Percentiles rank a stretch among this genome's conserved stretches.
Conservation (phyloP, 768 basidiomycete genomes). For the Kwoniella pini region DNA sequence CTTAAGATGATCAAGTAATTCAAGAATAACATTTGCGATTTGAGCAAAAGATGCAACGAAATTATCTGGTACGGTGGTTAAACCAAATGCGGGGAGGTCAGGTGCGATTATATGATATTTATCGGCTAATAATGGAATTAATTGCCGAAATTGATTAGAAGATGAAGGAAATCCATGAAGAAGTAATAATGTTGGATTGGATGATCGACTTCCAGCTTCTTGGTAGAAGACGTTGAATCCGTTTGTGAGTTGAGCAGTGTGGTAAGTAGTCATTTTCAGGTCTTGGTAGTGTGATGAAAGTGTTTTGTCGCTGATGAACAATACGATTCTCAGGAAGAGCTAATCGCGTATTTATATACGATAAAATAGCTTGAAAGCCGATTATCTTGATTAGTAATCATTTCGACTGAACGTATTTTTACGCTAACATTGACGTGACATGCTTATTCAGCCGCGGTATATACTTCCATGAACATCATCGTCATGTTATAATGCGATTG, state of each 20-base stretch:
- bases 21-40: conserved; percentile 56
- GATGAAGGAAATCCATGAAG: conserved; percentile 62
- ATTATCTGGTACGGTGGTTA: conserved; percentile 57
- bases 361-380: background rate
- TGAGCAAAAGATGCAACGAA: conserved; percentile 58
- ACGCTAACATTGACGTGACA: background rate
- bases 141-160: conserved; percentile 60
- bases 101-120: conserved; percentile 60
- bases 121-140: conserved; percentile 57
- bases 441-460: conserved; percentile 3
- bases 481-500: no score
- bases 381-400: background rate
- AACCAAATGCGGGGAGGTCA: conserved; percentile 62
- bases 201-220: conserved; percentile 52
- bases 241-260: background rate
- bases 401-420: background rate
- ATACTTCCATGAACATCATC: no score
- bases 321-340: background rate
- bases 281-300: background rate
- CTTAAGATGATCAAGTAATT: conserved; percentile 57
- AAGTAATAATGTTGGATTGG: conserved; percentile 54
- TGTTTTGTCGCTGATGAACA: no score
- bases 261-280: conserved; percentile 2
- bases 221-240: conserved; percentile 57
- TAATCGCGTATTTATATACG: background rate